A percentile compares a stretch with the other conserved stretches of the same genome.
Evolutionary conservation across 768 basidiomycete genomes (phyloP).

Genomic region (Baorangia bicolor): DNA sequence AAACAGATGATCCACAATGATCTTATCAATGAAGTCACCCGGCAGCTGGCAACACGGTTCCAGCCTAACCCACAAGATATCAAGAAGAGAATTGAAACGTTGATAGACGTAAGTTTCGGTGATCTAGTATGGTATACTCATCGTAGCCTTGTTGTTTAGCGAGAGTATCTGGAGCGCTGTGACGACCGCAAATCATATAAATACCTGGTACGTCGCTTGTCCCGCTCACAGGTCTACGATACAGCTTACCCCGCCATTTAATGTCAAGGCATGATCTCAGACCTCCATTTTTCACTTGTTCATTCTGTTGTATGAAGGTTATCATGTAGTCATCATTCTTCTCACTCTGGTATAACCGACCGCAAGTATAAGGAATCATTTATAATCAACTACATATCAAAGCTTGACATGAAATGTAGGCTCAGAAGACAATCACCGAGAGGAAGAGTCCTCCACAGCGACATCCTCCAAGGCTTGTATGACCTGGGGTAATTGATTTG

Average conservation of each 20-base stretch:
- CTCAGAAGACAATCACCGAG: constrained; percentile 18
- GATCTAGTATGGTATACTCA: background rate
- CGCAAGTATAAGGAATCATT: background rate
- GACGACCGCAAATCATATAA: constrained; percentile 87
- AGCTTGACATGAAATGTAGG: constrained; percentile 35
- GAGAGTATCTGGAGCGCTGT: constrained; percentile 92
- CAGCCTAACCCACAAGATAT: constrained; percentile 81
- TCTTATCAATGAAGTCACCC: constrained; percentile 86
- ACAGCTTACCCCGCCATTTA: background rate
- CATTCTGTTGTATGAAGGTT: background rate
- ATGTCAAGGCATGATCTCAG: constrained; percentile 25
- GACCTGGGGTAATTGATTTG: constrained; percentile 41
- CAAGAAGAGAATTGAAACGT: constrained; percentile 89
- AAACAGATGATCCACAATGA: constrained; percentile 88
- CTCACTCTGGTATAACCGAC: no score
- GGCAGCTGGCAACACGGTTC: constrained; percentile 82
- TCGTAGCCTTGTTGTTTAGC: constrained; percentile 41
- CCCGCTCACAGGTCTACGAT: background rate
- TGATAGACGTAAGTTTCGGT: constrained; percentile 76
- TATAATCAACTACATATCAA: constrained; percentile 30
- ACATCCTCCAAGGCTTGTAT: constrained; percentile 28
- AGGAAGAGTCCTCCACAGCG: constrained; percentile 2
- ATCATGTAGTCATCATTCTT: background rate
- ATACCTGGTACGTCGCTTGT: constrained; percentile 50
- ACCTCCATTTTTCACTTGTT: background rate